These are phyloP conservation scores for Sphaerosporella brunnea DNA, from an alignment of 495 filamentous ascomycete species.

Conservation along the genomic window DNA sequence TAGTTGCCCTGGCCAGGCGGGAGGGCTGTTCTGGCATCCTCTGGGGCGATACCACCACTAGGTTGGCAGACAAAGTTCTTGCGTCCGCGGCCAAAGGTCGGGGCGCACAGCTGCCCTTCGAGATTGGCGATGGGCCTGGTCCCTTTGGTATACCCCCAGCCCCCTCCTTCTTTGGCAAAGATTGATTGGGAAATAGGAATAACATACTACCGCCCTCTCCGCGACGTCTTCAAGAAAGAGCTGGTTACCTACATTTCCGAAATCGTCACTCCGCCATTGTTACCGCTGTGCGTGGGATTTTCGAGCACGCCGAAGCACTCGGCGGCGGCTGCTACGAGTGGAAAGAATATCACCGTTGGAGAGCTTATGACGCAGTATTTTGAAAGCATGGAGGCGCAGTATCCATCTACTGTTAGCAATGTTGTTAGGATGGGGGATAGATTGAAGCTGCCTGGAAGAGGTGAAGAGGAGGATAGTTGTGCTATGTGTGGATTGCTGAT, in stretches of 20 bases:
- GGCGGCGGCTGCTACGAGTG: conserved; percentile 22
- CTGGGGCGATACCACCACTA: conserved; percentile 72
- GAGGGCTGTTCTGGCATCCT: conserved; percentile 49
- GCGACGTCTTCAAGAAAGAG: conserved; percentile 70
- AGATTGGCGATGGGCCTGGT: background rate
- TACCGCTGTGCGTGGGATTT: conserved; percentile 14
- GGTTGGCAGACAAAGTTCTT: conserved; percentile 70
- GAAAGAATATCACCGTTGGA: conserved; percentile 72
- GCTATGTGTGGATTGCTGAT: conserved; percentile 36
- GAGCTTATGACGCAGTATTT: conserved; percentile 81
- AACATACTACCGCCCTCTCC: conserved; percentile 50
- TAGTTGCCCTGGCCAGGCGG: conserved; percentile 43
- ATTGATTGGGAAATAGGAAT: no score
- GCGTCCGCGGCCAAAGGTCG: conserved; percentile 79
- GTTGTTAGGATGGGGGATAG: conserved; percentile 77
- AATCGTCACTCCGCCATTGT: conserved; percentile 9
- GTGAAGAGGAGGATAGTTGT: conserved; percentile 23
- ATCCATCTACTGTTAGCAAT: conserved; percentile 83
- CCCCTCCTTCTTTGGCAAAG: no score
- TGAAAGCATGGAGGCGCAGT: conserved; percentile 65
- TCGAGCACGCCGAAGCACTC: conserved; percentile 11
- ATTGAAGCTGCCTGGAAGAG: conserved; percentile 34
- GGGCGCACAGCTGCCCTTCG: conserved; percentile 28
- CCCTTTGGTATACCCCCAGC: no score
- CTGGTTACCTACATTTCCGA: conserved; percentile 43